These are phyloP conservation scores for Nakaseomyces nivariensis DNA, from an alignment of 1,139 yeast species.

Conservation along the genomic window DNA sequence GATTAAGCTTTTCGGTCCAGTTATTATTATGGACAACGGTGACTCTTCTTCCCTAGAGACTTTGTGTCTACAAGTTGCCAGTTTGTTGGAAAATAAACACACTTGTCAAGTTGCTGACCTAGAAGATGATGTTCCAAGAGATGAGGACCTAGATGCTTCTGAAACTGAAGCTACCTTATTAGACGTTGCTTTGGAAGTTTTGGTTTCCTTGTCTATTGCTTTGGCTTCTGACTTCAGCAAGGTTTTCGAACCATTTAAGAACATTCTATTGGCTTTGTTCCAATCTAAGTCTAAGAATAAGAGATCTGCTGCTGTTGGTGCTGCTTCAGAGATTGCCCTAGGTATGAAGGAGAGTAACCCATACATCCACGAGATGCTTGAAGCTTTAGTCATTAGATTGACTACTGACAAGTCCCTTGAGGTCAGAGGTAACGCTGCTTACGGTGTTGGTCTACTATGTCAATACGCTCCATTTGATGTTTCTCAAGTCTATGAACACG, in stretches of 20 bases:
- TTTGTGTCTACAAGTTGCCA: constrained; percentile 60
- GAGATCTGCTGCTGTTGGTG: constrained; percentile 80
- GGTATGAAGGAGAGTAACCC: constrained; percentile 66
- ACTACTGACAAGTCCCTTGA: constrained; percentile 73
- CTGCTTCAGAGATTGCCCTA: constrained; percentile 77
- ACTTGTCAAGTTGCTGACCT: constrained; percentile 66
- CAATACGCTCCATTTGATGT: constrained; percentile 52
- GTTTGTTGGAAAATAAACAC: constrained; percentile 69
- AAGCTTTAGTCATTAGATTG: constrained; percentile 58
- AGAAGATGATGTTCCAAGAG: constrained; percentile 41
- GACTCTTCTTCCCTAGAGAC: constrained; percentile 54
- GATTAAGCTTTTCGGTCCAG: constrained; percentile 62
- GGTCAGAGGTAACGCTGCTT: constrained; percentile 92
- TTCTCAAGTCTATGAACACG: constrained; percentile 52
- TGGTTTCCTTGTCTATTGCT: constrained; percentile 64
- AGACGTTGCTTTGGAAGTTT: constrained; percentile 79
- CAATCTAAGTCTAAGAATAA: constrained; percentile 59
- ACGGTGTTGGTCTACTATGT: constrained; percentile 81
- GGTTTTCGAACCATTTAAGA: constrained; percentile 66
- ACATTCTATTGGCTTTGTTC: constrained; percentile 50
- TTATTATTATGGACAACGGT: constrained; percentile 51
- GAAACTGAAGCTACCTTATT: constrained; percentile 81
- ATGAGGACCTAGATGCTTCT: constrained; percentile 56
- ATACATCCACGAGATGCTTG: constrained; percentile 58
- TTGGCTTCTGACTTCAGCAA: constrained; percentile 59